A percentile compares a stretch with the other conserved stretches of the same genome.
Evolutionary conservation across 1,284 basidiomycete species (phyloP).

Genomic region (Trametes sp.): DNA sequence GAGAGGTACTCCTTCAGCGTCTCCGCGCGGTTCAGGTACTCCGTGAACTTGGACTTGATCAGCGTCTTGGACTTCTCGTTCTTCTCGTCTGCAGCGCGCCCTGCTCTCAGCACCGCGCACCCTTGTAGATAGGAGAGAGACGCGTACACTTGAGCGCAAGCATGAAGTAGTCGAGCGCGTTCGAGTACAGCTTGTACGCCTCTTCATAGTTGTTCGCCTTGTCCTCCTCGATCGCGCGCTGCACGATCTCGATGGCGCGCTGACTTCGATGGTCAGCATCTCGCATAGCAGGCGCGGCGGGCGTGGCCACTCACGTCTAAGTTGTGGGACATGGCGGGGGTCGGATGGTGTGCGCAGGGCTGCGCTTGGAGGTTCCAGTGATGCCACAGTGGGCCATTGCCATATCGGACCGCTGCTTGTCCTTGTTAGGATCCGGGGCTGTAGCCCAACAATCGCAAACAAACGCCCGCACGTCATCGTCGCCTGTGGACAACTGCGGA

Average conservation of each 20-base stretch:
- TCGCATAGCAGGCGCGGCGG: background rate
- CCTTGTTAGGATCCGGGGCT: conserved; percentile 39
- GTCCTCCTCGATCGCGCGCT: conserved; percentile 96
- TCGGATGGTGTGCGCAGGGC: conserved; percentile 19
- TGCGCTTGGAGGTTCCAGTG: conserved; percentile 16
- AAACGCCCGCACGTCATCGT: conserved; percentile 17
- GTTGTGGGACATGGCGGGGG: conserved; percentile 43
- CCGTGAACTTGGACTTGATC: conserved; percentile 90
- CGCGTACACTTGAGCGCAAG: conserved; percentile 81
- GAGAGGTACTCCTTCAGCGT: conserved; percentile 88
- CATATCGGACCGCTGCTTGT: conserved; percentile 33
- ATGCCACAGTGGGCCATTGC: conserved; percentile 22
- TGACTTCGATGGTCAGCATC: conserved; percentile 43
- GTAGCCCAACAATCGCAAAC: conserved; percentile 35
- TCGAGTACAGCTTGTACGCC: conserved; percentile 94
- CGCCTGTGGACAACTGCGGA: background rate
- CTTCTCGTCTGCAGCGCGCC: conserved; percentile 85
- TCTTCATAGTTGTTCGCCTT: conserved; percentile 93
- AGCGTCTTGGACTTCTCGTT: conserved; percentile 92
- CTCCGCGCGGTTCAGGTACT: conserved; percentile 94
- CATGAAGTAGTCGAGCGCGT: conserved; percentile 98
- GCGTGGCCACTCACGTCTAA: conserved; percentile 43
- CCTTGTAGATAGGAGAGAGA: no score
- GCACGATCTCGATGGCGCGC: conserved; percentile 96
- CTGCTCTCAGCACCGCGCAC: background rate